These are phyloP conservation scores for Fusarium humuli DNA, from an alignment of 2,329 filamentous ascomycete species.

Conservation along the genomic window DNA sequence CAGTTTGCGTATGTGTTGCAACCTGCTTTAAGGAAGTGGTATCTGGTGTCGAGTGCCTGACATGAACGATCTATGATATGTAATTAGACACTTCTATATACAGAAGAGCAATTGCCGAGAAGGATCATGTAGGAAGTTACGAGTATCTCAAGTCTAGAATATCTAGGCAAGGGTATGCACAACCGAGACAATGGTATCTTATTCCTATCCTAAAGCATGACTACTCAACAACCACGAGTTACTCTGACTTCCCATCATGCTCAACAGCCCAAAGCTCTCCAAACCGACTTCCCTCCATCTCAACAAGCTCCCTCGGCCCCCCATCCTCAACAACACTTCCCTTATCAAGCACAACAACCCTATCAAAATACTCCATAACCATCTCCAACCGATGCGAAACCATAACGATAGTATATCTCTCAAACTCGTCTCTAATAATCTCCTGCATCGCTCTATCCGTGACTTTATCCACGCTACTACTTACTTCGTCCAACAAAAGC, in stretches of 20 bases:
- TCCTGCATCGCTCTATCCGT: slow-evolving; percentile 58
- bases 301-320: slow-evolving; percentile 40
- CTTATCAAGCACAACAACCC: slow-evolving; percentile 62
- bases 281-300: slow-evolving; percentile 46
- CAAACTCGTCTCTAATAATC: slow-evolving; percentile 56
- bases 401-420: slow-evolving; percentile 64
- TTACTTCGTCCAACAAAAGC: slow-evolving; percentile 58
- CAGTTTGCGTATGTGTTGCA: background rate
- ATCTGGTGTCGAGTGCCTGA: background rate
- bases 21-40: background rate
- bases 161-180: no score
- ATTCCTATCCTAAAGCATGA: background rate
- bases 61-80: no score
- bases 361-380: slow-evolving; percentile 63
- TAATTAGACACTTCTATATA: no score
- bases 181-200: no score
- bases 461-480: slow-evolving; percentile 55
- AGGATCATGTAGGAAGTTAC: no score
- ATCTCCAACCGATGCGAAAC: slow-evolving; percentile 61
- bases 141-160: background rate
- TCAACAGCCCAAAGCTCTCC: slow-evolving; percentile 50
- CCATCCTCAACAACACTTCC: slow-evolving; percentile 59
- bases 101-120: no score
- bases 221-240: background rate
- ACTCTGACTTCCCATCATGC: slow-evolving; percentile 14